Percentiles rank a stretch among this genome's conserved stretches.
Conservation (phyloP, 2,329 filamentous ascomycete genomes). For the Trichoderma citrinoviride region DNA sequence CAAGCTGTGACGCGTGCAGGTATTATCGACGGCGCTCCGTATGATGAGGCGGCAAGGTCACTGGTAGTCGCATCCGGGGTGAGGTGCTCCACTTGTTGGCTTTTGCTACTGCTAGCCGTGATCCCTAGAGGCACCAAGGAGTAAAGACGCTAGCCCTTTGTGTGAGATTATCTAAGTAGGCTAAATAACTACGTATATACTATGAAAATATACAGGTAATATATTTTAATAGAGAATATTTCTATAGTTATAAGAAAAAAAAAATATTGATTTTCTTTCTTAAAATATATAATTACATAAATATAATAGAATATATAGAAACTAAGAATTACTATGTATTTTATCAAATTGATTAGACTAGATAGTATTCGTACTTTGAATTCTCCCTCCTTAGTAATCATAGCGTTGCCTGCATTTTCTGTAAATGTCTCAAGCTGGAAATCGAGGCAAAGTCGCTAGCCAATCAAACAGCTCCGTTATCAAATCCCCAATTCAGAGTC, state of each 20-base stretch:
- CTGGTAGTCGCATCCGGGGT: slow-evolving; percentile 2
- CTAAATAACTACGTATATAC: no score
- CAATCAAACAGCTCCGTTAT: slow-evolving; percentile 16
- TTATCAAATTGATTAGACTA: no score
- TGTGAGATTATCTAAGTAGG: no score
- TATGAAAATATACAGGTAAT: no score
- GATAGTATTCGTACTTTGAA: no score
- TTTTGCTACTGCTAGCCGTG: not conserved
- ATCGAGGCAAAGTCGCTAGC: not conserved
- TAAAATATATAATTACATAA: not conserved
- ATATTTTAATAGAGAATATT: not conserved
- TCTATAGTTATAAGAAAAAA: not conserved
- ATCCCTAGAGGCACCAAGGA: no score
- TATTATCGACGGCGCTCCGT: not conserved
- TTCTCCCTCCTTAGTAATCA: no score
- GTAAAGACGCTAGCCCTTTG: not conserved
- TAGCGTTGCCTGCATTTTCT: not conserved
- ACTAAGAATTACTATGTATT: no score
- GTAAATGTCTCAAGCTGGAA: not conserved
- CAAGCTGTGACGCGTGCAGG: slow-evolving; percentile 6
- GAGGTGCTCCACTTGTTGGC: not conserved
- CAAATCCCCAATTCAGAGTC: slow-evolving; percentile 10
- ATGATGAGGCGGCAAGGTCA: slow-evolving; percentile 8
- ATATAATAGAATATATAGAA: no score
- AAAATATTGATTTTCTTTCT: not conserved